Evolutionary conservation across 257 asterid genomes (phyloP), one percentile per base, ranked within the genome.

Genomic region (Solanum corneliomulleri): DNA sequence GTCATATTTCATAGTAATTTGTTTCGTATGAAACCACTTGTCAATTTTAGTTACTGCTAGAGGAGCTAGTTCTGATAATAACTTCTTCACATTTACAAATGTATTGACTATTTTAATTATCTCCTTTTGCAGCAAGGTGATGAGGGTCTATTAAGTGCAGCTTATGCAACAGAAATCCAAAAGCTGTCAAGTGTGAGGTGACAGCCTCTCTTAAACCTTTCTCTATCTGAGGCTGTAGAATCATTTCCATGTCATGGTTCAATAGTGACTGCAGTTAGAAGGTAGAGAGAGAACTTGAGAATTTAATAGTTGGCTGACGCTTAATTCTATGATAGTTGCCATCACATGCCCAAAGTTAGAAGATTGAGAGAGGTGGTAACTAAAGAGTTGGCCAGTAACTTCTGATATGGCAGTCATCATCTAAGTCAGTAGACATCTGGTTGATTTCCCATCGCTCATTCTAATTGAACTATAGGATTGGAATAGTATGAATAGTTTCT

Each of bases 161-260:
- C 96, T 85, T 97, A 90, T 86, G 97, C 95, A 76, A 91, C 93
- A 70, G 98, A 96, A 91, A 94, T 93, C 95, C 91, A 93, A 90
- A 95, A 91, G 91, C 92, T 95, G 87, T 93, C 97, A 85, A 90
- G 89, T 60, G 94, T 93, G 88, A 95, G 99, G 99, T 96, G 92
- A 86, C 84, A 71, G 86, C 42, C 80, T 80, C 81, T 86, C 41
- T 31, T 72, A 49, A 64, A 52, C 74, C 83, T 86, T 52, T 72
- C 25, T 60, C 58, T 71, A 33, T 47, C 41, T 31, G 85, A 81
- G 85, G 20, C 69, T 49, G 69, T 86, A 31, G 83, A 52, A 74
- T 74, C 13, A 86, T 72, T 72, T 49, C 25, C 75, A 72, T 86
- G 64, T 21, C 72, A 72, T 35, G 37, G 82, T 86, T 39, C 37